Evolutionary conservation across 371 early-diverging fungal genomes (phyloP), one percentile per base, ranked within the genome.

Genomic region (Mucor velutinosus): DNA sequence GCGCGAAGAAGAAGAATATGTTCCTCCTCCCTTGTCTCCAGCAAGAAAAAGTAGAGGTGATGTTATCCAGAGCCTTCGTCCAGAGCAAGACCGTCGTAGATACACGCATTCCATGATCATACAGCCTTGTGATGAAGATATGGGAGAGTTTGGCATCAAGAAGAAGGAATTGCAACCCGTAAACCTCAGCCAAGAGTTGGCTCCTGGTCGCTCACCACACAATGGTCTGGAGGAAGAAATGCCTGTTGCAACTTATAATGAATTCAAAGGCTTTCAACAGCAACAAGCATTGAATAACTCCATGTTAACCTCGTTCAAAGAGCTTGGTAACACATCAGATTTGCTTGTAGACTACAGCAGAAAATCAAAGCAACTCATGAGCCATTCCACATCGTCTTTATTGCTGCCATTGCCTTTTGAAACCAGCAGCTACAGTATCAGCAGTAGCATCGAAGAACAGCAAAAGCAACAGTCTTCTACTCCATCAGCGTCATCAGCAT

Each of bases 131-230:
- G 30, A 66, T 43, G 59, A 59, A 37, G 66, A 66, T 39, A 60
- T 66, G 49, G 53, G 60, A 17, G 66, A 66, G 29, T 66, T 66
- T 60, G 66, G 66, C n/a, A 3, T 62, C 39, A 60, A 27, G 43
- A 58, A 35, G 35, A 58, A 58, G 21, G 21, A 19, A 10, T 8
- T 14, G 14, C 37, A 37, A 8, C n/a, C n/a, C 7, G 45, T 8
- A 4, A 45, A 45, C 7, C 17, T 19, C n/a, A 19, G 19, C 19
- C 17, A 19, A 7, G n/a, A n/a, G 2, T 8, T 45, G 19, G 45
- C 19, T 45, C 45, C 45, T 7, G 45, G 45, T 45, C 45, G 45
- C 2, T 45, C 45, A 5, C 45, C 45, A 0, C 45, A n/a, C 19
- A 7, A 45, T 45, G 45, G 45, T 8, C 45, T 19, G 2, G 45